Base-by-base conservation (phyloP, 306 rosid species). In the Fagus crenata region DNA sequence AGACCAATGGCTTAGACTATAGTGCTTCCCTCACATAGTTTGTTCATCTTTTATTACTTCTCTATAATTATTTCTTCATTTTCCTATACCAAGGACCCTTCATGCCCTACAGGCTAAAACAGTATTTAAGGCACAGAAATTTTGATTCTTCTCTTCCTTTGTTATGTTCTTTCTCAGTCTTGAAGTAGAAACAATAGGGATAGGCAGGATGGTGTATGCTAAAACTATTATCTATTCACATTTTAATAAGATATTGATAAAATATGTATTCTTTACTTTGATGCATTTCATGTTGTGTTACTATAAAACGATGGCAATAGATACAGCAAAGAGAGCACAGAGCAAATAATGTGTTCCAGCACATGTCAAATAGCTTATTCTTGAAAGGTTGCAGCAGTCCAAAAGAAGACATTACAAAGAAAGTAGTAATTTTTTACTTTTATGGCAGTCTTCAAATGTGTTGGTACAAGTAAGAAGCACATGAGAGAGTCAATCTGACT, bases 1-100 rank as follows among this genome's bases (percentile, higher is more conserved):
- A 78, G 85, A 90, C 1, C 86, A 84, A 17, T 94, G 98, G 98
- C 98, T 94, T 0, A 86, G 86, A 84, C 80, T 92, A 2, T 89
- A 84, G 75, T 73, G 39, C 64, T 67, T 58, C 1, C 53, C 49
- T 2, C 49, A 67, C 49, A 7, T 67, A 39, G 15, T 28, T n/a
- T 39, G 69, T 13, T 63, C 17, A 63, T 33, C 69, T 3, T 5
- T 9, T 4, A 58, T 60, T 33, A 15, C 22, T 55, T 46, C 51
- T 1, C 51, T 4, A 46, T 46, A 3, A 46, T 9, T 46, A 46
- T 9, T 4, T 46, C 8, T 46, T 46, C 51, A 46, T 46, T 46
- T 14, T 46, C 14, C 8, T 46, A 46, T 46, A 46, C 14, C 51
- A 46, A 46, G 51, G 51, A 46, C 14, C 2, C 51, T 46, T 11